Evolutionary conservation across 73 alveolate genomes (phyloP).

Genomic region (Stentor coeruleus): DNA sequence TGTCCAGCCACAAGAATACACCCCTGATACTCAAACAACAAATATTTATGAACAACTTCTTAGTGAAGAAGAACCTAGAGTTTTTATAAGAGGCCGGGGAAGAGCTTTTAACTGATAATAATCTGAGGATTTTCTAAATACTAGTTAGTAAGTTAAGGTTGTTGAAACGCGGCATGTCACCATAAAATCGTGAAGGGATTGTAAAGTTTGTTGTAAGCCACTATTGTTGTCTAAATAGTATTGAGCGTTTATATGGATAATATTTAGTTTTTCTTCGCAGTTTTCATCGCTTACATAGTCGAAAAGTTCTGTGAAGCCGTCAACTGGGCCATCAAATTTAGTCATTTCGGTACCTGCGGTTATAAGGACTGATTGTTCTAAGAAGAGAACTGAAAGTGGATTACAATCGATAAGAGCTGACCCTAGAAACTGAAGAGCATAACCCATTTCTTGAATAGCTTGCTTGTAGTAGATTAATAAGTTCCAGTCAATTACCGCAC

Average conservation of each 20-base stretch:
- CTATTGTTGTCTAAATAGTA: not conserved
- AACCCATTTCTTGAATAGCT: not conserved
- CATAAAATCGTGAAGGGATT: not conserved
- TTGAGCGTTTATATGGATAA: not conserved
- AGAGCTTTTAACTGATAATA: not conserved
- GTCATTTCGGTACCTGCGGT: not conserved
- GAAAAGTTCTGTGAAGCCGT: not conserved
- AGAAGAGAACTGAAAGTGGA: not conserved
- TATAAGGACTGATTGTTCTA: not conserved
- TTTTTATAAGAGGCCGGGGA: not conserved
- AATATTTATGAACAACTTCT: not conserved
- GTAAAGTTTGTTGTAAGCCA: not conserved
- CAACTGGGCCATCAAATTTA: not conserved
- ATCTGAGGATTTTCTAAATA: too few species aligned
- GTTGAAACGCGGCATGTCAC: not conserved
- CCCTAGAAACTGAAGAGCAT: not conserved
- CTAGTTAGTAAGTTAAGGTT: too few species aligned
- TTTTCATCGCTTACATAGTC: not conserved
- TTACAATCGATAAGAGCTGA: not conserved
- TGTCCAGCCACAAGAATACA: conserved; percentile 4
- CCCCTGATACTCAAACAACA: not conserved
- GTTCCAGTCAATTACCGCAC: not conserved
- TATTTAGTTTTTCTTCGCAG: not conserved
- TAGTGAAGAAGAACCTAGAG: not conserved
- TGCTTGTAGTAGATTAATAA: not conserved